A percentile compares a stretch with the other conserved stretches of the same genome.
These are phyloP conservation scores for Jamesozyma rosinii DNA, from an alignment of 805 yeast species.

Conservation along the genomic window DNA sequence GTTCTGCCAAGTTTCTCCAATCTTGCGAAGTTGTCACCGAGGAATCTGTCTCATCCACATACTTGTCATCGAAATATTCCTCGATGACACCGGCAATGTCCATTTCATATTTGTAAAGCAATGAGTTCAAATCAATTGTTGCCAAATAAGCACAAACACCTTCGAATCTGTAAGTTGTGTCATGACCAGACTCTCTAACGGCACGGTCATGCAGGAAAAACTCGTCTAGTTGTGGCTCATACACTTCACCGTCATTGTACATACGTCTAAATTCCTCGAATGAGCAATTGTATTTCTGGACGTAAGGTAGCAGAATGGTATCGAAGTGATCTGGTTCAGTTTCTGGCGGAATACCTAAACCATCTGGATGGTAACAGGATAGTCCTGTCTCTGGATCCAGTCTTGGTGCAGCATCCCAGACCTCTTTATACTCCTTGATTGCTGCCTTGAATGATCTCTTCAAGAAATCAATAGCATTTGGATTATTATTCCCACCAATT, in stretches of 20 bases:
- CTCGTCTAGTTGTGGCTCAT: slow-evolving; percentile 77
- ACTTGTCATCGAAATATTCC: slow-evolving; percentile 43
- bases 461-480: slow-evolving; percentile 52
- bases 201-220: slow-evolving; percentile 89
- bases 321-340: slow-evolving; percentile 86
- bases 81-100: slow-evolving; percentile 67
- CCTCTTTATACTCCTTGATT: slow-evolving; percentile 70
- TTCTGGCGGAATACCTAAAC: slow-evolving; percentile 92
- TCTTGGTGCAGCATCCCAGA: slow-evolving; percentile 75
- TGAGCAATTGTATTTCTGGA: slow-evolving; percentile 48
- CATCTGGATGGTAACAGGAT: slow-evolving; percentile 84
- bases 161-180: slow-evolving; percentile 82
- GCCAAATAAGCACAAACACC: slow-evolving; percentile 84
- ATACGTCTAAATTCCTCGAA: slow-evolving; percentile 55
- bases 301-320: slow-evolving; percentile 58
- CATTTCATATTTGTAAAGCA: slow-evolving; percentile 79
- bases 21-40: slow-evolving; percentile 36
- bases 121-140: slow-evolving; percentile 78
- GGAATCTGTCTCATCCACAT: slow-evolving; percentile 34
- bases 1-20: slow-evolving; percentile 57
- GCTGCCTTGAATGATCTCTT: slow-evolving; percentile 64
- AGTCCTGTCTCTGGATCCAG: slow-evolving; percentile 64
- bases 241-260: slow-evolving; percentile 57
- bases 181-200: slow-evolving; percentile 94
- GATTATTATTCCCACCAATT: slow-evolving; percentile 40